These are phyloP conservation scores for Anthracocystis panici-leucophaei DNA, from an alignment of 1,284 basidiomycete genomes.

Conservation along the genomic window DNA sequence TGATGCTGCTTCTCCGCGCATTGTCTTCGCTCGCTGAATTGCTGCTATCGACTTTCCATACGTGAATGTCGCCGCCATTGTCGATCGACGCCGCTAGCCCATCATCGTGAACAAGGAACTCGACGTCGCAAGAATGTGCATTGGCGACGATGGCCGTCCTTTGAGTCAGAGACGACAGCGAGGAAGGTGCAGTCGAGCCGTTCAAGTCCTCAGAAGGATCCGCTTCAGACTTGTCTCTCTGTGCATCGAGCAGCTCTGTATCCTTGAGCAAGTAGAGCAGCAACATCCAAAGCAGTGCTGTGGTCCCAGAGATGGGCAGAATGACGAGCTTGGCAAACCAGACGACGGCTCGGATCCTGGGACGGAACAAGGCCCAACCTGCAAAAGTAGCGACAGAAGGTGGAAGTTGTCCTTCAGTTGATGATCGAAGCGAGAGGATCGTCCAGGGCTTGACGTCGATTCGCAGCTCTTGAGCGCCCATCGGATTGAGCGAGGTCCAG, in stretches of 20 bases:
- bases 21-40: constrained; percentile 4
- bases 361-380: constrained; percentile 67
- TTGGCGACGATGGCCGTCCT: constrained; percentile 80
- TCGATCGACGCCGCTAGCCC: constrained; percentile 81
- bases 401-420: constrained; percentile 24
- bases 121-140: constrained; percentile 82
- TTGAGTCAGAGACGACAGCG: constrained; percentile 64
- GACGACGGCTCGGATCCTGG: constrained; percentile 72
- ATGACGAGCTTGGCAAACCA: constrained; percentile 86
- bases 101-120: constrained; percentile 79
- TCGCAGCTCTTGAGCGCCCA: constrained; percentile 78
- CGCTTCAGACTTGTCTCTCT: constrained; percentile 73
- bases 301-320: constrained; percentile 84
- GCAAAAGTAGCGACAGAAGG: constrained; percentile 70
- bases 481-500: constrained; percentile 85
- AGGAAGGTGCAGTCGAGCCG: constrained; percentile 62
- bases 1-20: constrained; percentile 16
- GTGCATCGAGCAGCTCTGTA: constrained; percentile 87
- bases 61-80: constrained; percentile 73
- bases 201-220: constrained; percentile 33
- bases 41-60: constrained; percentile 22
- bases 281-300: constrained; percentile 80
- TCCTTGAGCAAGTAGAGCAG: constrained; percentile 92
- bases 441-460: constrained; percentile 83
- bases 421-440: constrained; percentile 77